Percentiles rank a stretch among this genome's conserved stretches.
These are phyloP conservation scores for Sclerotinia subarctica DNA, from an alignment of 2,329 filamentous ascomycete genomes.

Conservation along the genomic window DNA sequence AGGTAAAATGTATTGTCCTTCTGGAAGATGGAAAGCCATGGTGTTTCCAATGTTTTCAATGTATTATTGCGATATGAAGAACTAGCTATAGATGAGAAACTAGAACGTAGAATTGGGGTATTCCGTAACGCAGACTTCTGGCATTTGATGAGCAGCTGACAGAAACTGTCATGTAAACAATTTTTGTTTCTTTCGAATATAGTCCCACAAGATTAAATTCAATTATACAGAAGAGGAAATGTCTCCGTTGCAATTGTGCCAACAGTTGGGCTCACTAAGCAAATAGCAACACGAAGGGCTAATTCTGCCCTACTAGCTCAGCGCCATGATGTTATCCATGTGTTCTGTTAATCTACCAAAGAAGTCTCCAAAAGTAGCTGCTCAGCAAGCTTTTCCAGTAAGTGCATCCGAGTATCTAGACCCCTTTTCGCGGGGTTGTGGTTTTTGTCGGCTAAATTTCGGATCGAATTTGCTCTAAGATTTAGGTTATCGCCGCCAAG, in stretches of 20 bases:
- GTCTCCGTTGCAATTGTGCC: background rate
- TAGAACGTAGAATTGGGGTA: background rate
- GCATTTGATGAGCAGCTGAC: background rate
- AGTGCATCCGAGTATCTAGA: background rate
- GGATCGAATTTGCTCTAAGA: background rate
- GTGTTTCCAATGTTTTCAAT: too few species aligned
- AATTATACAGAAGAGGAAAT: background rate
- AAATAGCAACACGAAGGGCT: background rate
- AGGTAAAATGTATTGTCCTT: background rate
- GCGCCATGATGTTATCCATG: background rate
- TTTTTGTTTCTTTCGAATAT: background rate
- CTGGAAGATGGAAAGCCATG: background rate
- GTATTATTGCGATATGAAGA: too few species aligned
- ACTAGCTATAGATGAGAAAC: too few species aligned
- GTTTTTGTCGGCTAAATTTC: background rate
- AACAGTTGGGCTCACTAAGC: background rate
- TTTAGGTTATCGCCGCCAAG: background rate
- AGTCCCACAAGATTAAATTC: background rate
- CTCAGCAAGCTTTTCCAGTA: too few species aligned
- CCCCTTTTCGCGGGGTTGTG: background rate
- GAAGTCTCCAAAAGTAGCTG: too few species aligned
- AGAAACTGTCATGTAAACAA: background rate
- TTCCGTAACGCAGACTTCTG: background rate
- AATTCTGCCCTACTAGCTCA: background rate
- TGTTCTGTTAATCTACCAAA: too few species aligned